Base-by-base conservation (phyloP, 176 grass and related monocot species). In the Tuctoria greenei region DNA sequence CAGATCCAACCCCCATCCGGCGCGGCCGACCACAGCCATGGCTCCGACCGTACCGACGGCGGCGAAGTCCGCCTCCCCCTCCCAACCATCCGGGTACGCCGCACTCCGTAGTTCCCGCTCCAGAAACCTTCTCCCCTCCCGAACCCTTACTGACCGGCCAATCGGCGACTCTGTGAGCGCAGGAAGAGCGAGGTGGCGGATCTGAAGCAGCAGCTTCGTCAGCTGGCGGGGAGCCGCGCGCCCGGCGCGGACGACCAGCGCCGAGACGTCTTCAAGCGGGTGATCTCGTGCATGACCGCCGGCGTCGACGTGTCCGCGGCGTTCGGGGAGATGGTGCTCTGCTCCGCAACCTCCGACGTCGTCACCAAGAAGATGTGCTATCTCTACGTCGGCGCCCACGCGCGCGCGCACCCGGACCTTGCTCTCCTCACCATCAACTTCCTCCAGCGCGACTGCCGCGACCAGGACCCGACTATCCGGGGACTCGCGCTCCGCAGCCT, bases 331-430 rank as follows among this genome's bases (percentile, higher is more conserved):
- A 99, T 99, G 92, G 96, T 99, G 40, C 89, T 99, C 85, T 99
- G 92, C 87, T 99, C 92, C 28, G 96, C 96, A 68, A 99, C 96
- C 45, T 95, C 92, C 46, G 96, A 99, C 61, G 87, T 92, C 35
- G 96, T 99, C 65, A 84, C 94, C 15, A 99, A 95, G 82, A 95
- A 99, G 96, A 99, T 99, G 96, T 99, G 92, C 83, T 99, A 99
- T 67, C 92, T 99, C 83, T 99, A 99, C 41, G 96, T 99, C 55
- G 95, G 95, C 31, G 90, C 86, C 76, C 93, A 99, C 77, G 91
- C 95, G 13, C 89, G 91, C 54, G 75, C 79, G 26, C 90, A 99
- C 72, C 95, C 91, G 63, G 95, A 99, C 79, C 89, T 99, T 39
- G 87, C 96, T 1, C 96, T 99, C 54, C 89, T 99, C 70, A 99